Evolutionary conservation across 306 rosid species (phyloP), one percentile per base, ranked within the genome.

Genomic region (Crataegus laevigata): DNA sequence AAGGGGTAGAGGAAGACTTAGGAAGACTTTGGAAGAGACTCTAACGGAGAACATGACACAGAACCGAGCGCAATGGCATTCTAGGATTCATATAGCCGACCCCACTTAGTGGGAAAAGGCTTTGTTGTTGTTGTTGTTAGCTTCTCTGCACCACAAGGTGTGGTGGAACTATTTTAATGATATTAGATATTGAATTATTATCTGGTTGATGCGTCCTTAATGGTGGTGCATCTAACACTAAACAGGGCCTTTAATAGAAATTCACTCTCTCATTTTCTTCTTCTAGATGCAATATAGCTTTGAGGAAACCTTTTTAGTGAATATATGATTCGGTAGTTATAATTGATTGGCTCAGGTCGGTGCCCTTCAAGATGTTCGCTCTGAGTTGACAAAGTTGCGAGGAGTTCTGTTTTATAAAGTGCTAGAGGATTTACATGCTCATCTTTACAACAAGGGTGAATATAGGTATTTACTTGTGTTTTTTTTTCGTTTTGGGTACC

Each of bases 281-380:
- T 47, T 47, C 68, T 24, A 69, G 45, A 65, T 22, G 30, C 64
- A 68, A 54, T 73, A 66, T 68, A 24, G 55, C 69, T 17, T 13
- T 66, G 61, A 12, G 63, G 42, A 54, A 34, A 64, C 29, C 68
- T 79, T 47, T 57, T 11, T 15, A 10, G 51, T 78, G 73, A 28
- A 72, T 43, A 66, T 78, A 57, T 40, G 72, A 52, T 29, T 36
- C 38, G 79, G 59, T 82, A 74, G 68, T 62, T 77, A 76, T 75
- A 72, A 42, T 42, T 76, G 45, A n/a, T 69, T 80, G 83, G 58
- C 75, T 67, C 74, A 96, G 99, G 99, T 96, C 77, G 99, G 99
- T 72, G 98, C 98, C 11, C 97, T 96, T 85, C 99, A 90, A 89
- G 99, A 96, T 86, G 98, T 96, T 67, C 93, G 99, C 72, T 88